A percentile compares a stretch with the other conserved stretches of the same genome.
phyloP scores from a whole-genome alignment of 1,139 yeast species.

The Eremothecium coryli region DNA sequence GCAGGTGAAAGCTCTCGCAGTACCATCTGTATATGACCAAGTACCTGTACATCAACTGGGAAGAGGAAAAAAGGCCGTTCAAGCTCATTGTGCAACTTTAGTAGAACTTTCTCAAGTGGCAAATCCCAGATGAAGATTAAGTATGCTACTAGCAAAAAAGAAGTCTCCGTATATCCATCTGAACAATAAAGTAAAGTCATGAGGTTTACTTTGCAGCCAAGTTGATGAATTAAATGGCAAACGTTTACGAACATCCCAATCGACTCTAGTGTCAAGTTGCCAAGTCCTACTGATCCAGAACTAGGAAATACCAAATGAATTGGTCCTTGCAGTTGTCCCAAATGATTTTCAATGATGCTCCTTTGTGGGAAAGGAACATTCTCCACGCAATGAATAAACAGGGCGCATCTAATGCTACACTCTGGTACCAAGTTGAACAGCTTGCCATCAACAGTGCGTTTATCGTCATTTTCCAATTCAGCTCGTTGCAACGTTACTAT shows the following conservation, averaged over 20 bases:
- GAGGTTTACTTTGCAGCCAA: constrained; percentile 10
- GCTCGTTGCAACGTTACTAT: constrained; percentile 34
- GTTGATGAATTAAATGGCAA: constrained; percentile 35
- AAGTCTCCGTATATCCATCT: constrained; percentile 90
- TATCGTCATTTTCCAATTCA: constrained; percentile 14
- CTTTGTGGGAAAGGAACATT: constrained; percentile 50
- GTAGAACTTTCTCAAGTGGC: constrained; percentile 39
- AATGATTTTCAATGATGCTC: constrained; percentile 30
- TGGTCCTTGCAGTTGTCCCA: constrained; percentile 15
- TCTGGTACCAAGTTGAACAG: constrained; percentile 29
- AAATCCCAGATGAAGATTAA: constrained; percentile 57
- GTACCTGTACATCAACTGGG: constrained; percentile 59
- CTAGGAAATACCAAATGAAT: constrained; percentile 64
- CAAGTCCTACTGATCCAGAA: constrained; percentile 69
- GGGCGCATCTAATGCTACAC: constrained; percentile 33
- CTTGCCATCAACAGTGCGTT: constrained; percentile 13
- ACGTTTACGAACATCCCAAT: constrained; percentile 51
- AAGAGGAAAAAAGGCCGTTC: constrained; percentile 81
- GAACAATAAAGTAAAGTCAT: constrained; percentile 55
- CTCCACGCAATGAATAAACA: constrained; percentile 41
- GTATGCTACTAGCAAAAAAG: constrained; percentile 62
- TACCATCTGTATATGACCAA: constrained; percentile 55
- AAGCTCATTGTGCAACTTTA: constrained; percentile 50
- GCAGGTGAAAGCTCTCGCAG: constrained; percentile 32
- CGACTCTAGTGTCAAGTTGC: constrained; percentile 42